Base-by-base conservation (phyloP, 129 eudicot species). In the Tagetes patula region DNA sequence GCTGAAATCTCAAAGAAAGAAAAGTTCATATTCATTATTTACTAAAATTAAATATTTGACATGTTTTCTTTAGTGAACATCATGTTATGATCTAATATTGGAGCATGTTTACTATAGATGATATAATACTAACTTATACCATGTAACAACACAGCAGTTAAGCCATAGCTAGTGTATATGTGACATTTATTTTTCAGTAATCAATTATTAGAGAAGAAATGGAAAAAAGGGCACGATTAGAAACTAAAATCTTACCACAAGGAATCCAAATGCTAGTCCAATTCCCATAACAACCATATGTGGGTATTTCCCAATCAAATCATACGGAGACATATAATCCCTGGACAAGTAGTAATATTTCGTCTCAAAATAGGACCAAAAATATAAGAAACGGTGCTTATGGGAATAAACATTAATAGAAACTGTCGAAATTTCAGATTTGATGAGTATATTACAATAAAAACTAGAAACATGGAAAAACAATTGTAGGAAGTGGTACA, bases 261-360 rank as follows among this genome's bases (percentile, higher is more conserved):
- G 94, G 79, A 95, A 95, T 46, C 97, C 99, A 76, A 95, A 95
- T 75, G 97, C 91, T 72, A 81, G 92, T 54, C 99, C 99, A 74
- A 87, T 85, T 76, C 99, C 94, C 87, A 95, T 31, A 43, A 95
- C 76, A 60, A 90, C 84, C 81, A 90, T 67, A 76, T 91, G 93
- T 34, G 99, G 99, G 69, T 90, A 95, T 71, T 66, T 85, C 67
- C 83, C 86, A 38, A 90, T 83, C 30, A 95, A 61, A 91, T 91
- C 82, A 80, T 73, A 52, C 33, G 99, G 94, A 76, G 99, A 95
- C 77, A 95, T 70, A 73, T 88, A 86, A 80, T 88, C 91, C 99
- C 99, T 94, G 89, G 67, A 87, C 4, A 65, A 49, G 4, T 80
- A 4, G 65, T 42, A 2, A 39, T 50, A 59, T 37, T 34, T 36